Base-by-base conservation (phyloP, 129 eudicot genomes). In the Lactuca sativa region DNA sequence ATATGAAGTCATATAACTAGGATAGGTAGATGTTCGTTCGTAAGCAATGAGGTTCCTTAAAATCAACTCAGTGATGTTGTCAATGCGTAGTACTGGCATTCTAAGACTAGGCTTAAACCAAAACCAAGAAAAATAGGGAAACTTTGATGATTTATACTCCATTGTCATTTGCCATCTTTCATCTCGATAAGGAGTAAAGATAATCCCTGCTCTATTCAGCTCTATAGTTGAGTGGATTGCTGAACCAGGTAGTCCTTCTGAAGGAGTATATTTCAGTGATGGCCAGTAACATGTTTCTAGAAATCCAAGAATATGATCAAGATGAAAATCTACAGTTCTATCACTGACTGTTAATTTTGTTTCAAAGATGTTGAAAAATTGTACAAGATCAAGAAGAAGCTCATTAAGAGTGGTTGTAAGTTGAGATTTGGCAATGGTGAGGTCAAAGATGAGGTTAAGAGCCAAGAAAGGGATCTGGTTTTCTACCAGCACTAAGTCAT, bases 301-400 rank as follows among this genome's bases (percentile, higher is more conserved):
- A 36, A 62, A 44, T 10, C 25, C 66, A 55, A 67, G 73, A 49
- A 67, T 67, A n/a, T 67, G 73, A 53, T 30, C 30, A 67, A 8
- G 12, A 15, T 5, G 32, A 30, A 6, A 36, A 36, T 36, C 38
- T 36, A 9, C 34, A 16, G 44, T 31, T 13, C 14, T 33, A 6
- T 33, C 6, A 4, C 4, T 6, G 9, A 33, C 9, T 4, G 7
- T 12, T 59, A 33, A 4, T 0, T 59, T n/a, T 59, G 41, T 36
- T 31, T 33, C 6, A 59, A 59, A 59, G 43, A 59, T 16, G 21
- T 32, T 33, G 25, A 12, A 9, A 13, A 31, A 36, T 30, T 33
- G 14, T 32, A 59, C 17, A 51, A 65, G n/a, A 17, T 41, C 33
- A 65, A 17, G 57, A 56, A 65, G 9, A 43, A n/a, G 44, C 4